A percentile compares a stretch with the other conserved stretches of the same genome.
These are phyloP conservation scores for Colletotrichum tabaci DNA, from an alignment of 2,329 filamentous ascomycete genomes.

Conservation along the genomic window DNA sequence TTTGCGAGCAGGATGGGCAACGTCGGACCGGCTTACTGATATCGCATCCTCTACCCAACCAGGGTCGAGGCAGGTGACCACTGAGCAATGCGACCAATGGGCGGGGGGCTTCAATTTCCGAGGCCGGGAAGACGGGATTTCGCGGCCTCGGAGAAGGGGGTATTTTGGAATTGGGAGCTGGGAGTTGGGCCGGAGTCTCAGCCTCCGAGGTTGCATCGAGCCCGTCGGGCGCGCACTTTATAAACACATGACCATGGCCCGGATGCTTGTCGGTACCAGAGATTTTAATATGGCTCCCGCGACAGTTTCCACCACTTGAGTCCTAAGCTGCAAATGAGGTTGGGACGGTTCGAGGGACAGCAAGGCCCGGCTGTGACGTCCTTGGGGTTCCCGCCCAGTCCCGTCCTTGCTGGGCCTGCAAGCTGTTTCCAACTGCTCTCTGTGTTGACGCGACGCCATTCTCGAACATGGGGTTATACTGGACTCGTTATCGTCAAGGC, in stretches of 20 bases:
- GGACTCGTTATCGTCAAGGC: background rate
- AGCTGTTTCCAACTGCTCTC: background rate
- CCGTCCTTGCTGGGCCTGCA: background rate
- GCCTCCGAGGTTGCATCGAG: conserved; percentile 40
- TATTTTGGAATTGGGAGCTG: background rate
- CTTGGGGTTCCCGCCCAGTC: background rate
- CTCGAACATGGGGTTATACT: background rate
- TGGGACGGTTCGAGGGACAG: background rate
- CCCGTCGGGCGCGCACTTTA: conserved; percentile 10
- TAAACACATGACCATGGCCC: conserved; percentile 31
- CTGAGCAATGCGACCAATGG: conserved; percentile 4
- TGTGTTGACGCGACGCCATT: rapidly evolving
- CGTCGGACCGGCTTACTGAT: conserved; percentile 33
- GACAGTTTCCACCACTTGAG: conserved; percentile 30
- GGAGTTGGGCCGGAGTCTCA: conserved; percentile 22
- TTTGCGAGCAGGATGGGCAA: background rate
- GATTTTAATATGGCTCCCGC: background rate
- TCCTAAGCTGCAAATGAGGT: background rate
- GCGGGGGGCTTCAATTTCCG: background rate
- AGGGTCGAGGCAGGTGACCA: conserved; percentile 17
- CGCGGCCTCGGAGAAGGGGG: background rate
- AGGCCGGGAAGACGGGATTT: conserved; percentile 7
- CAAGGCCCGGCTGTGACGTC: conserved; percentile 1
- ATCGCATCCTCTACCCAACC: conserved; percentile 10
- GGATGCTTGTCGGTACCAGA: conserved; percentile 21